Evolutionary conservation across 2,329 filamentous ascomycete genomes (phyloP), one percentile per base, ranked within the genome.

Genomic region (Calonectria pseudoturangicola): DNA sequence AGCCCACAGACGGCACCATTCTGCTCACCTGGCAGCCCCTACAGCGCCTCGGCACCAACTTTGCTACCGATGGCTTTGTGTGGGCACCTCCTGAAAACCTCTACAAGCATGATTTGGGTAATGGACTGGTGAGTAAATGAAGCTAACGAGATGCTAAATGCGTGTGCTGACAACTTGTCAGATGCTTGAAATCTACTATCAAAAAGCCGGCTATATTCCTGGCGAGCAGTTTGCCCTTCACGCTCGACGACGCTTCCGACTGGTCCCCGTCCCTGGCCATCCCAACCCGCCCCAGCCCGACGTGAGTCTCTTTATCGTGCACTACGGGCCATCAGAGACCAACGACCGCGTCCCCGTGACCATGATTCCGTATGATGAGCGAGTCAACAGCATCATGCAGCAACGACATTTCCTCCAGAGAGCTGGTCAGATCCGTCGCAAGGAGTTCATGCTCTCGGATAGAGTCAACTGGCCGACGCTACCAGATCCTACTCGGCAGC

Each of bases 371-470:
- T 88, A 93, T 70, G 88, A 91, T 50, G 88, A 90, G 60, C 91
- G 91, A 33, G 87, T 90, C 51, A 92, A 92, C 73, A 83, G 87
- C 60, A 88, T 89, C 18, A 87, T 95, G 82, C 88, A 89, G 71
- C 90, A 92, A 68, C 88, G 91, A 79, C 88, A 85, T 83, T 93
- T 87, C 83, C 94, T 87, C 85, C 92, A 93, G 84, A 89, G 88
- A 68, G 93, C 94, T 76, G 96, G 95, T 8, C 94, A 96, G 79
- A 92, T 98, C 54, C 90, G 93, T 70, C 93, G 95, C 78, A 98
- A 98, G 81, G 95, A 98, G 80, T 98, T 98, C 82, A 97, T 98
- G 93, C 89, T 98, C 25, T 92, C 94, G 63, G 97, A 98, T 84
- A 92, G 95, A 48, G 90, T 92, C 76, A 97, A 95, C 85, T 98